A percentile compares a stretch with the other conserved stretches of the same genome.
Conservation (phyloP, 805 yeast genomes). For the Ogataea nonfermentans region DNA sequence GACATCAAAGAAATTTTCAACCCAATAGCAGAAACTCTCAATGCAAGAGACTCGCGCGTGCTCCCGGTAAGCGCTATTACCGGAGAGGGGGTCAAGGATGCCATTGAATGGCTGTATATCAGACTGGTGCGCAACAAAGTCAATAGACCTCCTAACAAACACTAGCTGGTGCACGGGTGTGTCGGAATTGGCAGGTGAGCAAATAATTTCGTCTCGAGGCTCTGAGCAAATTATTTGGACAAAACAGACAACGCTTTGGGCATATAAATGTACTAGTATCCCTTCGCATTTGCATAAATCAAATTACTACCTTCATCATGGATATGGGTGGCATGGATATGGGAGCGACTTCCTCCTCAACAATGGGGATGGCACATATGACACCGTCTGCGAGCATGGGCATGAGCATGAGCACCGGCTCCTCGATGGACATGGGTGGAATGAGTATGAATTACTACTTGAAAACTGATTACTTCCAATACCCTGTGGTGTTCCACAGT, state of each 20-base stretch:
- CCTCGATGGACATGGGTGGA: conserved; percentile 20
- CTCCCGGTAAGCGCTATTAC: conserved; percentile 84
- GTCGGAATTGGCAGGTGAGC: not conserved
- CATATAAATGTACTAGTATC: too few relatives aligned
- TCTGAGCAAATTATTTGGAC: too few relatives aligned
- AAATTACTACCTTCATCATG: not conserved
- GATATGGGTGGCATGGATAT: conserved; percentile 26
- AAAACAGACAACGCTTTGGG: too few relatives aligned
- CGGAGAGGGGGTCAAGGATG: conserved; percentile 80
- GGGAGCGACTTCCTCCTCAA: conserved; percentile 19
- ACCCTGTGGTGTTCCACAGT: conserved; percentile 62
- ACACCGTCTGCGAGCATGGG: conserved; percentile 8
- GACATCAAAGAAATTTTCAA: conserved; percentile 82
- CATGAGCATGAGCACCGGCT: conserved; percentile 19
- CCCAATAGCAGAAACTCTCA: conserved; percentile 74
- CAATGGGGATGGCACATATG: not conserved
- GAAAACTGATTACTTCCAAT: conserved; percentile 46
- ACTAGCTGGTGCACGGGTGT: conserved; percentile 33
- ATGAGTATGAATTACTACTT: conserved; percentile 48
- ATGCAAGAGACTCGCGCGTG: conserved; percentile 89
- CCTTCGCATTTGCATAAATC: not conserved
- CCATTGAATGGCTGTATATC: conserved; percentile 83
- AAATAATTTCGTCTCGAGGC: conserved; percentile 2
- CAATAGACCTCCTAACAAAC: conserved; percentile 50
- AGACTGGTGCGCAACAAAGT: conserved; percentile 66